Evolutionary conservation across 495 filamentous ascomycete genomes (phyloP).

Genomic region (Paragyromitra xinjiangensis): DNA sequence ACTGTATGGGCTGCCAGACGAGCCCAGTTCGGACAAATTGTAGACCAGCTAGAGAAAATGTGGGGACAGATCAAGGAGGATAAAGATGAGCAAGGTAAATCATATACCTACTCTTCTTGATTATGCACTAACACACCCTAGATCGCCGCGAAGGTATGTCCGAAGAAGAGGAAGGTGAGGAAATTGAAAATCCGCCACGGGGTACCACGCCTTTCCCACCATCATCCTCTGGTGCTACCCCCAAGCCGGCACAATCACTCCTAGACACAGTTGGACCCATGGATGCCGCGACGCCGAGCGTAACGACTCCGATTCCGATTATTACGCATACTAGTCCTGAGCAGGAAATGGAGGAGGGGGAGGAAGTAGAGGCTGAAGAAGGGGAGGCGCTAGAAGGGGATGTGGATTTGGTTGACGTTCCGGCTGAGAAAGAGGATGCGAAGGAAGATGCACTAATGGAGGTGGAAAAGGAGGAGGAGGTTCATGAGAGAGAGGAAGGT

Average conservation of each 20-base stretch:
- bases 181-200: slow-evolving; percentile 68
- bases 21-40: slow-evolving; percentile 88
- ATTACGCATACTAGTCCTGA: slow-evolving; percentile 55
- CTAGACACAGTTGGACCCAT: slow-evolving; percentile 58
- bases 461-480: slow-evolving; percentile 59
- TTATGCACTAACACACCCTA: neutral
- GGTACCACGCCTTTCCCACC: slow-evolving; percentile 51
- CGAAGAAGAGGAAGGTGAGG: slow-evolving; percentile 75
- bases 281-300: slow-evolving; percentile 58
- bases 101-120: slow-evolving; percentile 47
- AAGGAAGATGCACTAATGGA: slow-evolving; percentile 56
- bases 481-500: slow-evolving; percentile 63
- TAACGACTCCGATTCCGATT: slow-evolving; percentile 63
- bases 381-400: slow-evolving; percentile 49
- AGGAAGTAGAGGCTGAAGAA: slow-evolving; percentile 67
- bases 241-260: slow-evolving; percentile 59
- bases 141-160: slow-evolving; percentile 79
- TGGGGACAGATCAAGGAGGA: slow-evolving; percentile 88
- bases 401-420: slow-evolving; percentile 44
- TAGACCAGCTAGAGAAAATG: slow-evolving; percentile 88
- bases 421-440: slow-evolving; percentile 42
- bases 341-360: slow-evolving; percentile 68
- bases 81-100: slow-evolving; percentile 79
- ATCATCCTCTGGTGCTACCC: slow-evolving; percentile 54
- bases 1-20: slow-evolving; percentile 84